Evolutionary conservation across 106 monocot genomes (phyloP), one percentile per base, ranked within the genome.

Genomic region (Acanthochlamys bracteata): DNA sequence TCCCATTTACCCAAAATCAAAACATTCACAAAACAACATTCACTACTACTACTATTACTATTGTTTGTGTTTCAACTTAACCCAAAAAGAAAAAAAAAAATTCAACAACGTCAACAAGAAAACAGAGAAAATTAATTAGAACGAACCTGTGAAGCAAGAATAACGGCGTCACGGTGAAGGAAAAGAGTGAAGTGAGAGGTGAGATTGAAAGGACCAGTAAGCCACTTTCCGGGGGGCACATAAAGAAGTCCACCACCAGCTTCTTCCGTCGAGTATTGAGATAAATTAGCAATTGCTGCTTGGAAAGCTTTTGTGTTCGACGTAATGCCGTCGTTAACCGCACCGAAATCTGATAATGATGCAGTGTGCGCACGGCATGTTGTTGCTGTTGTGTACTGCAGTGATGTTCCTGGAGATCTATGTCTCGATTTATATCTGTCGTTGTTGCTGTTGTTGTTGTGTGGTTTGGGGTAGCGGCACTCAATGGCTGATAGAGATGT

Each of bases 111-210:
- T 88, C 84, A 59, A 88, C 83, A 9, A 80, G 83, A 7, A 80
- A 83, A 21, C 83, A 84, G 17, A 88, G 61, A 83, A 83, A 88
- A 80, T 52, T 24, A 16, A 88, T 80, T 63, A 15, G 19, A 66
- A 0, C 25, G 33, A 12, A 78, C 85, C 78, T 75, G 71, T 24
- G 79, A 64, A 24, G 64, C 91, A 16, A 92, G 74, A 24, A 92
- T 74, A 25, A 70, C 81, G 2, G 91, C 86, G 25, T 69, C 68
- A 0, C 19, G 10, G 27, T 86, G 42, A 52, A 92, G 76, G 70
- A 74, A 92, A 39, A 92, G 80, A 2, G 91, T 92, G 82, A 92
- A 86, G 63, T 68, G 53, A 59, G 83, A 86, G 41, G 91, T 92
- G 58, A 92, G 70, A 53, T 92, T 84, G 69, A 92, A 92, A 13